phyloP scores from a whole-genome alignment of 106 monocot species.

The Dioscorea dumetorum region DNA sequence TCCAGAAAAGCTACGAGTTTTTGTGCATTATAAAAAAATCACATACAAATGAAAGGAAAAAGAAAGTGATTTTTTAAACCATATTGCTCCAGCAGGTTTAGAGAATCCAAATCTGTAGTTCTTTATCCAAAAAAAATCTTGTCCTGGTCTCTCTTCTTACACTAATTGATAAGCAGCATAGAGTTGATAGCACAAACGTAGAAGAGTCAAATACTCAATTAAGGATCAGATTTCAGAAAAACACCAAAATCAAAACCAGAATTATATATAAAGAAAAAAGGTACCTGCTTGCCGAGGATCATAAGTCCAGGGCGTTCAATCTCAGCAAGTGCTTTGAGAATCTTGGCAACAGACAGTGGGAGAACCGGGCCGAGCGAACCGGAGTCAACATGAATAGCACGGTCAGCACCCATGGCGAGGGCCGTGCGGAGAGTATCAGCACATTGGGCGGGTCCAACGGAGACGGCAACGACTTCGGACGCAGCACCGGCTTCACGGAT shows the following conservation, averaged over 20 bases:
- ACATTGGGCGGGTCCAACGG: constrained; percentile 74
- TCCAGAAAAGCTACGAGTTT: no score
- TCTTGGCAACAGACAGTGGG: constrained; percentile 79
- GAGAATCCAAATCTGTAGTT: no score
- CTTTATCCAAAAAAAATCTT: no score
- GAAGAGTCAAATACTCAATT: background rate
- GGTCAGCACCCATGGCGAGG: constrained; percentile 99
- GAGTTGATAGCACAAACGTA: no score
- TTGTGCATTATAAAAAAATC: no score
- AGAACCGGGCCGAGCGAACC: constrained; percentile 19
- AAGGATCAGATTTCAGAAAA: background rate
- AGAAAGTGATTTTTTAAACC: no score
- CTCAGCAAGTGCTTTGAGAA: constrained; percentile 54
- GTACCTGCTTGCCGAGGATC: constrained; percentile 94
- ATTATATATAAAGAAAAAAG: background rate
- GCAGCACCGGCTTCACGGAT: constrained; percentile 68
- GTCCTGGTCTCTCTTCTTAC: no score
- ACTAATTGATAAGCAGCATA: no score
- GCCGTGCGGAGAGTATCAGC: constrained; percentile 86
- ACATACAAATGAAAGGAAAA: no score
- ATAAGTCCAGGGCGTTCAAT: constrained; percentile 73
- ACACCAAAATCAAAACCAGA: background rate
- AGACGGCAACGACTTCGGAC: constrained; percentile 83
- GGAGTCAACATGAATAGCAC: constrained; percentile 67
- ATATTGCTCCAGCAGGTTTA: no score